Percentiles rank a stretch among this genome's conserved stretches.
phyloP scores from a whole-genome alignment of 1,284 basidiomycete genomes.

The Leccinum proliferum region DNA sequence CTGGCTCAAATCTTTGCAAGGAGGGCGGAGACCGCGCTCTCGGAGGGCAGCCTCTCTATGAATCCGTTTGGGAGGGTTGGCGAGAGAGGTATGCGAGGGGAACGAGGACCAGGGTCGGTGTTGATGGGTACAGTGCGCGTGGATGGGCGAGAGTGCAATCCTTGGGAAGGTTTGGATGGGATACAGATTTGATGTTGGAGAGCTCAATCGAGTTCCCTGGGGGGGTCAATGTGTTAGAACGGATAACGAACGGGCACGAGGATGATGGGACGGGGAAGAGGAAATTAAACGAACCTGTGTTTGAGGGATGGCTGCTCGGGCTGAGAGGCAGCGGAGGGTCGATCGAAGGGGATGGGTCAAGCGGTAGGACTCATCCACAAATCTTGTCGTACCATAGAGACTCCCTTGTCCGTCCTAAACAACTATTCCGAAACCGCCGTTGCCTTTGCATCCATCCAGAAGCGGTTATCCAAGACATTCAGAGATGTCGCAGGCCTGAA shows the following conservation, averaged over 20 bases:
- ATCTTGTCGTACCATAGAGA: slow-evolving; percentile 70
- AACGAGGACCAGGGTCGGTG: slow-evolving; percentile 3
- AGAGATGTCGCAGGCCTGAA: slow-evolving; percentile 59
- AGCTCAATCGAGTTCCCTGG: neutral
- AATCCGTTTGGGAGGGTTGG: slow-evolving; percentile 21
- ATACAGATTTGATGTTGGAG: slow-evolving; percentile 14
- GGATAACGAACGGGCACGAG: neutral
- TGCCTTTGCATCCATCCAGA: slow-evolving; percentile 60
- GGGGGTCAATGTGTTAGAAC: slow-evolving; percentile 10
- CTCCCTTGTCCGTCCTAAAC: slow-evolving; percentile 57
- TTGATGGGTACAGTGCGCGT: slow-evolving; percentile 10
- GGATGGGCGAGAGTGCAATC: slow-evolving; percentile 11
- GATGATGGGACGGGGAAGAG: neutral
- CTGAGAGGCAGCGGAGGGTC: neutral
- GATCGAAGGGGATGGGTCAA: slow-evolving; percentile 32
- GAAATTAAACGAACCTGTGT: slow-evolving; percentile 16
- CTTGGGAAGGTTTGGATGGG: slow-evolving; percentile 6
- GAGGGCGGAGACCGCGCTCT: slow-evolving; percentile 47
- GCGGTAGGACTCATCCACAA: slow-evolving; percentile 65
- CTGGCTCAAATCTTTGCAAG: slow-evolving; percentile 40
- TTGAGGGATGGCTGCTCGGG: neutral
- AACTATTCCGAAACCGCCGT: slow-evolving; percentile 69
- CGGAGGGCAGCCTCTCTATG: slow-evolving; percentile 46
- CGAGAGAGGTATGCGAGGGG: slow-evolving; percentile 4
- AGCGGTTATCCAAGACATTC: slow-evolving; percentile 66